Evolutionary conservation across 495 filamentous ascomycete species (phyloP).

Genomic region (Penicillium ochrochloron): DNA sequence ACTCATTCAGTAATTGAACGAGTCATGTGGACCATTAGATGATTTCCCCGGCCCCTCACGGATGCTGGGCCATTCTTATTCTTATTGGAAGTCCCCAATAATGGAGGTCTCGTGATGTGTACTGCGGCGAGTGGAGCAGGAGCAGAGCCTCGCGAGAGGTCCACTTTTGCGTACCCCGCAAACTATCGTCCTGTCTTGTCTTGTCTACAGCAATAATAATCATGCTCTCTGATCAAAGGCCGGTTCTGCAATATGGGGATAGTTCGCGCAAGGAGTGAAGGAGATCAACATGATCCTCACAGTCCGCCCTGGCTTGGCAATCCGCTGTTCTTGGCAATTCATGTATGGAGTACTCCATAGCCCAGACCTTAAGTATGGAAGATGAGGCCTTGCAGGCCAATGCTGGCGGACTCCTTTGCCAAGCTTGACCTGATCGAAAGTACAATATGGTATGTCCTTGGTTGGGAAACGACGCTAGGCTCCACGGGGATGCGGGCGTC

Average conservation of each 20-base stretch:
- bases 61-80: neutral
- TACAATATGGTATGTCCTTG: neutral
- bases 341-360: too few species aligned
- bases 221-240: neutral
- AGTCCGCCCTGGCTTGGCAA: conserved; percentile 3
- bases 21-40: neutral
- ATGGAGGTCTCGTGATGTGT: neutral
- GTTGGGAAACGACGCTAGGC: neutral
- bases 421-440: neutral
- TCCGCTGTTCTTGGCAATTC: neutral
- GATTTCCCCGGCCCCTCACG: neutral
- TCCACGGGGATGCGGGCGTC: neutral
- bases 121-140: neutral
- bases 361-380: neutral
- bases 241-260: neutral
- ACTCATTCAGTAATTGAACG: neutral
- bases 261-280: neutral
- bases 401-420: neutral
- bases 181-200: conserved; percentile 16
- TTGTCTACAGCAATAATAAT: conserved; percentile 2
- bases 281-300: neutral
- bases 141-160: conserved; percentile 14
- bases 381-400: neutral
- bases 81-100: neutral
- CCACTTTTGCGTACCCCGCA: conserved; percentile 12